Base-by-base conservation (phyloP, 2,329 filamentous ascomycete genomes). In the Talaromyces islandicus region DNA sequence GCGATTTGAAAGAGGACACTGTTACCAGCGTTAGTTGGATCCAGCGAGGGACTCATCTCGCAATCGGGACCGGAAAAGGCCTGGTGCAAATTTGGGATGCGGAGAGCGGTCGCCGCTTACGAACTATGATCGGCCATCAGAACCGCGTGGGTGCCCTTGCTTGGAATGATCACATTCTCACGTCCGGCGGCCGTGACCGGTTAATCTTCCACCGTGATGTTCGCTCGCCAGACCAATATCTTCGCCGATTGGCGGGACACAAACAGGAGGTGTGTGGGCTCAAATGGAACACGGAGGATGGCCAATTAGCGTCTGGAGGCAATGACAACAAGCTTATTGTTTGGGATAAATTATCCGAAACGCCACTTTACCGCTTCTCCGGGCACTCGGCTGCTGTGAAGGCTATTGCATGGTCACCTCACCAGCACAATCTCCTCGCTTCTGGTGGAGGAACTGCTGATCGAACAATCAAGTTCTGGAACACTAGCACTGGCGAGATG, bases 281-380 rank as follows among this genome's bases (percentile, higher is more conserved):
- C 56, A 92, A 92, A 69, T 99, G 94, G 94, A 99, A 99, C 69
- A 90, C 90, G 60, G 92, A 97, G 67, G 93, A 97, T 69, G 90
- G 92, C 5, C 94, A 99, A 73, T 83, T 99, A 27, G 94, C 94
- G 12, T 96, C 91, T 59, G 94, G 94, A 55, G 94, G 94, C 6
- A 99, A 99, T 74, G 94, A 99, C 78, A 99, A 99, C 78, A 97
- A 97, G 73, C 82, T 99, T 52, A 94, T 97, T 85, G 92, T 99
- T 25, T 99, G 94, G 94, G 94, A 99, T 69, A 95, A 95, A 72
- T 83, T 97, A 61, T 91, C 88, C n/a, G 90, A 95, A 67, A 90
- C 92, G 7, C 94, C 94, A 1, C 82, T 95, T 2, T 96, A 90
- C 82, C 95, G 96, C 68, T 97, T 96, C 75, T 89, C 90, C 19